Base-by-base conservation (phyloP, 805 yeast species). In the Lachancea waltii region DNA sequence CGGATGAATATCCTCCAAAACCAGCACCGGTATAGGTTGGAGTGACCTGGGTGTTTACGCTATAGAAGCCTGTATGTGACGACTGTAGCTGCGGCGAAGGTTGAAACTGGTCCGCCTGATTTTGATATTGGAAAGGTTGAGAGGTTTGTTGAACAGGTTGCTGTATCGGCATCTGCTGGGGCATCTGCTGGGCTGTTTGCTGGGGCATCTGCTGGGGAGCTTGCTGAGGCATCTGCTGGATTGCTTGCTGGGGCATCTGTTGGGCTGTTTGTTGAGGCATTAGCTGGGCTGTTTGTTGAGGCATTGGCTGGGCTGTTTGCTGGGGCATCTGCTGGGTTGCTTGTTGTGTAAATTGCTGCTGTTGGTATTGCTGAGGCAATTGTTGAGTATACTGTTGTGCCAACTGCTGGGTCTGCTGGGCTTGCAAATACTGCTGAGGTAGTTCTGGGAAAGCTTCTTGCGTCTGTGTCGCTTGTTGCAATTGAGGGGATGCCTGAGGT, bases 21-120 rank as follows among this genome's bases (percentile, higher is more conserved):
- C 82, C 83, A 24, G 69, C 69, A 10, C 81, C 81, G 5, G 81
- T 75, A 44, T 60, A 67, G 3, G 65, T 50, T 13, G 66, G 58
- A 13, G 50, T 55, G 10, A 64, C 45, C 28, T 47, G 56, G 30
- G 46, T 35, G 34, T 49, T 49, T 7, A 57, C 42, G 13, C 62
- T 49, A 41, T 41, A 53, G 35, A 54, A 51, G 11, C 59, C 59
- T 1, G 58, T 51, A 24, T 46, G 51, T 22, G 40, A 44, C 4
- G 42, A 23, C 44, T 48, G 60, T 16, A 47, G 45, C 15, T 53
- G 64, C n/a, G 42, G 49, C 28, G 41, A 55, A 16, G 43, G 46
- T 35, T 44, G 49, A 11, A 13, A n/a, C n/a, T n/a, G n/a, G n/a
- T n/a, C n/a, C n/a, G n/a, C n/a, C n/a, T n/a, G n/a, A n/a, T 4